Conservation (phyloP, 2,329 filamentous ascomycete genomes). For the Cyphellophora europaea region DNA sequence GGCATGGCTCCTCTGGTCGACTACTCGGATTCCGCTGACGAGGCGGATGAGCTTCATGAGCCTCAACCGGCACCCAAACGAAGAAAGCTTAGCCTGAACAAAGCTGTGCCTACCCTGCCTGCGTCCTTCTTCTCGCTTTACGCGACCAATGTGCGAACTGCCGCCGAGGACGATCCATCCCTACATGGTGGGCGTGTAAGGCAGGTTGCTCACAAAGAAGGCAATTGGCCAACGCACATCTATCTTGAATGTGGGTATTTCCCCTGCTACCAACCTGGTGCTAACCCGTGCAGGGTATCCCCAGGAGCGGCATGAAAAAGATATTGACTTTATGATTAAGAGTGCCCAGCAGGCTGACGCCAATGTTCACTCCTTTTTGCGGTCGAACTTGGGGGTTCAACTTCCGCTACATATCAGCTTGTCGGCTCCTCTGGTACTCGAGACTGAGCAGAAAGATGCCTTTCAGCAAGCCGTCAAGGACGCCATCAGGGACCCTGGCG, state of each 20-base stretch:
- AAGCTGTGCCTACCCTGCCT: constrained; percentile 49
- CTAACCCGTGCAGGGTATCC: no score
- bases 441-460: constrained; percentile 58
- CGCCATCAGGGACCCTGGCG: constrained; percentile 25
- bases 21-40: constrained; percentile 48
- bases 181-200: constrained; percentile 80
- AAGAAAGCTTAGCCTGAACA: no score
- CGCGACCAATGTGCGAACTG: constrained; percentile 67
- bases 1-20: constrained; percentile 52
- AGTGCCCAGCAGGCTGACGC: neutral
- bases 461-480: constrained; percentile 53
- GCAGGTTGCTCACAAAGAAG: constrained; percentile 71
- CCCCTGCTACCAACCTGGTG: no score
- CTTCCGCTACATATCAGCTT: constrained; percentile 85
- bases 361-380: constrained; percentile 52
- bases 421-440: constrained; percentile 68
- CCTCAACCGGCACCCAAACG: no score
- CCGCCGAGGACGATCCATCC: constrained; percentile 69
- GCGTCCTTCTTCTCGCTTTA: constrained; percentile 81
- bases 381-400: constrained; percentile 66
- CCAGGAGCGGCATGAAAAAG: neutral
- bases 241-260: constrained; percentile 98
- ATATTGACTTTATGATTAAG: neutral
- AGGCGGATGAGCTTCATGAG: no score
- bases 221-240: constrained; percentile 87